phyloP scores from a whole-genome alignment of 2,329 filamentous ascomycete genomes.

The Myriosclerotinia scirpicola region DNA sequence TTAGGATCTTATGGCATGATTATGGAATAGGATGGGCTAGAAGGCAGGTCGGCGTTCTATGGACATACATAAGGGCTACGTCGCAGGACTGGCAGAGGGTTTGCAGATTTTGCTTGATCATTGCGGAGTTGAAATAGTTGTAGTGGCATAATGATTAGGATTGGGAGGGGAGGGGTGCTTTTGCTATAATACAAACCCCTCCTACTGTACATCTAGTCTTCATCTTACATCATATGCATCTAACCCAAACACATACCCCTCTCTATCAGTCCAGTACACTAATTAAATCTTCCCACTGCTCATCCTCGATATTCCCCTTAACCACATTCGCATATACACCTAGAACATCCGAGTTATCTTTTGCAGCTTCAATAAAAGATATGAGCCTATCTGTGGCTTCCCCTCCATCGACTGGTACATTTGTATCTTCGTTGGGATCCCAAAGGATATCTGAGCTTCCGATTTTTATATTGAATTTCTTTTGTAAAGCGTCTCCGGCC shows the following conservation, averaged over 20 bases:
- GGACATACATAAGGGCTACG: background rate
- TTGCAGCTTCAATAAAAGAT: constrained; percentile 58
- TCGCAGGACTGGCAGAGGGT: background rate
- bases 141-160: background rate
- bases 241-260: constrained; percentile 28
- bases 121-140: background rate
- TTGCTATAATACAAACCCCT: background rate
- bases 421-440: constrained; percentile 78
- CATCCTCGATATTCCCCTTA: constrained; percentile 52
- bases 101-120: background rate
- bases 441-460: constrained; percentile 80
- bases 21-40: constrained; percentile 7
- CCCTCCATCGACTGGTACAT: constrained; percentile 60
- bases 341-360: constrained; percentile 72
- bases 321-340: constrained; percentile 73
- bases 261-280: constrained; percentile 50
- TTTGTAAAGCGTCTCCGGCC: constrained; percentile 63
- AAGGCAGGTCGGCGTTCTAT: constrained; percentile 11
- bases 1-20: background rate
- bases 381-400: constrained; percentile 57
- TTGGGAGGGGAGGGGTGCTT: background rate
- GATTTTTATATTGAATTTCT: constrained; percentile 64
- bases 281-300: constrained; percentile 55
- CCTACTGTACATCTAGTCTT: constrained; percentile 8
- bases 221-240: constrained; percentile 25